A percentile compares a stretch with the other conserved stretches of the same genome.
These are phyloP conservation scores for Amylostereum areolatum DNA, from an alignment of 1,284 basidiomycete species.

Conservation along the genomic window DNA sequence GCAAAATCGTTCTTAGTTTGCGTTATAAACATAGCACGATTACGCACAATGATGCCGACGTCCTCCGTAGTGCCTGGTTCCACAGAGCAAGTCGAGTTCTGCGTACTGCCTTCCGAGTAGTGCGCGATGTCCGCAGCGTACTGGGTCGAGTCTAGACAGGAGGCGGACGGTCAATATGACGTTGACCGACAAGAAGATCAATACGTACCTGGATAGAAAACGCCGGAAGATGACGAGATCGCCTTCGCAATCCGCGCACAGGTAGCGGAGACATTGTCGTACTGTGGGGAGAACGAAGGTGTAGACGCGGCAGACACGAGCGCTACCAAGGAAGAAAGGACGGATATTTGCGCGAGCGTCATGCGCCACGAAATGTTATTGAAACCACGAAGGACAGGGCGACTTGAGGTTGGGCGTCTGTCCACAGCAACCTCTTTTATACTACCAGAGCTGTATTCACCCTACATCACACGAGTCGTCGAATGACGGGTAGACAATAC, in stretches of 20 bases:
- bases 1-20: background rate
- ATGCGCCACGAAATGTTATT: too few species aligned
- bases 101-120: slow-evolving; percentile 37
- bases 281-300: background rate
- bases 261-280: background rate
- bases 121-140: slow-evolving; percentile 38
- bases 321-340: too few species aligned
- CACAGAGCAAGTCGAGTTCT: slow-evolving; percentile 38
- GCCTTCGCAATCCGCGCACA: slow-evolving; percentile 2
- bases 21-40: background rate
- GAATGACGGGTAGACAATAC: too few species aligned
- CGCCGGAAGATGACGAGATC: slow-evolving; percentile 14
- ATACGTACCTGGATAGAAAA: slow-evolving; percentile 21
- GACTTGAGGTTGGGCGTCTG: too few species aligned
- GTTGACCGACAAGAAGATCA: background rate
- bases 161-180: background rate
- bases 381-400: too few species aligned
- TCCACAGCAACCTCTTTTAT: too few species aligned
- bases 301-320: too few species aligned
- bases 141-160: slow-evolving; percentile 11
- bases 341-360: too few species aligned
- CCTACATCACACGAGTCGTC: too few species aligned
- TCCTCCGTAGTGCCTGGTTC: slow-evolving; percentile 42
- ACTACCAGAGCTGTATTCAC: too few species aligned
- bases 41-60: slow-evolving; percentile 33